Conservation (phyloP, 2,329 filamentous ascomycete species). For the Bipolaris sorokiniana region DNA sequence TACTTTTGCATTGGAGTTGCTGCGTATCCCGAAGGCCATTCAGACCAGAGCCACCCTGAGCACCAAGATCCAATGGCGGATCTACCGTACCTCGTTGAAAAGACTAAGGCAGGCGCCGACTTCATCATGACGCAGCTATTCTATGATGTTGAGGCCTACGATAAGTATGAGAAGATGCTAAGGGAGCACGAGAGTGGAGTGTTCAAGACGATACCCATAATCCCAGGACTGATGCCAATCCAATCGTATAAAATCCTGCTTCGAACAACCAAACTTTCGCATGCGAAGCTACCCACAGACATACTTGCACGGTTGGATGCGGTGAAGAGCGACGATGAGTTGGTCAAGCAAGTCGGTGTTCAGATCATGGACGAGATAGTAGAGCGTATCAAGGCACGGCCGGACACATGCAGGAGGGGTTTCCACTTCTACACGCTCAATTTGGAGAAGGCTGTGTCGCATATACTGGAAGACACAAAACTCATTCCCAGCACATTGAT, state of each 20-base stretch:
- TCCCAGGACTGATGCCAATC: constrained; percentile 95
- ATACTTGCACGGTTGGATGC: constrained; percentile 73
- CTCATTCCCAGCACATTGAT: constrained; percentile 69
- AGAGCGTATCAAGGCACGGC: constrained; percentile 73
- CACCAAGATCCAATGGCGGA: constrained; percentile 70
- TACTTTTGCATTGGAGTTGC: constrained; percentile 97
- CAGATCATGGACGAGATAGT: constrained; percentile 86
- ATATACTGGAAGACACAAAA: constrained; percentile 84
- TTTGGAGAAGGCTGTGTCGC: constrained; percentile 92
- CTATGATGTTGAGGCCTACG: constrained; percentile 86
- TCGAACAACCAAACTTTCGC: constrained; percentile 90
- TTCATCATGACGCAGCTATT: constrained; percentile 99
- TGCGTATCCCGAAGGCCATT: constrained; percentile 93
- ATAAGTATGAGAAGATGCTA: constrained; percentile 76
- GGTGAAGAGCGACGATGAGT: constrained; percentile 79
- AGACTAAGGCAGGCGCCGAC: constrained; percentile 88
- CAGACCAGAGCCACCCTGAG: constrained; percentile 88
- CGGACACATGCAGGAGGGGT: constrained; percentile 58
- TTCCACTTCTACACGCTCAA: constrained; percentile 99
- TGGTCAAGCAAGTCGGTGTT: constrained; percentile 79
- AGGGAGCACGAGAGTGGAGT: constrained; percentile 80
- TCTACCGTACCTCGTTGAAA: constrained; percentile 86
- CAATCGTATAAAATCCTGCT: constrained; percentile 97
- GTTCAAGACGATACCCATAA: constrained; percentile 86
- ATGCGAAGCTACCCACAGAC: constrained; percentile 76